These are phyloP conservation scores for Sungouiozyma intestinalis DNA, from an alignment of 805 yeast species.

Conservation along the genomic window DNA sequence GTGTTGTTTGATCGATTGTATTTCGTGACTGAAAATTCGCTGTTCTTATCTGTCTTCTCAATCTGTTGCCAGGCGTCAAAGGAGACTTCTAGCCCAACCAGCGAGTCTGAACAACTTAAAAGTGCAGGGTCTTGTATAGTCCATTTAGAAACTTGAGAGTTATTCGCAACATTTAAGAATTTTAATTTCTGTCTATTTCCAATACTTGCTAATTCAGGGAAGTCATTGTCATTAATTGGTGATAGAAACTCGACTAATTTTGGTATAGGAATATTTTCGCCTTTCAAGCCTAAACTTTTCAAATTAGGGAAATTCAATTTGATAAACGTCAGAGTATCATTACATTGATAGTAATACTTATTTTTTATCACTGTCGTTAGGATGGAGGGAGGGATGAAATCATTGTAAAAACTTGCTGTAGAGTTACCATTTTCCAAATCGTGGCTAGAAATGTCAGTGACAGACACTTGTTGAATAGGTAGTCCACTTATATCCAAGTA, in stretches of 20 bases:
- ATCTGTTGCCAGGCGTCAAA: constrained; percentile 35
- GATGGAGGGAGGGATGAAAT: constrained; percentile 6
- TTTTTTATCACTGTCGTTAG: constrained; percentile 9
- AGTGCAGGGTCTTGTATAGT: constrained; percentile 40
- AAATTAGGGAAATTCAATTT: constrained; percentile 32
- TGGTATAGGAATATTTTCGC: constrained; percentile 27
- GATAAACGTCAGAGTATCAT: constrained; percentile 29
- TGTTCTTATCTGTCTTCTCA: constrained; percentile 20
- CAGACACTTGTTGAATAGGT: constrained; percentile 35
- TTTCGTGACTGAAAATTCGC: constrained; percentile 16
- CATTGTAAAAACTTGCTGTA: constrained; percentile 8
- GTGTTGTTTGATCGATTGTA: constrained; percentile 11
- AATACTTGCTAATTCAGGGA: constrained; percentile 4
- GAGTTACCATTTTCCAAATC: background rate
- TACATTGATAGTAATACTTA: constrained; percentile 22
- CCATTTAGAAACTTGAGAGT: constrained; percentile 50
- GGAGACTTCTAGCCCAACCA: constrained; percentile 58
- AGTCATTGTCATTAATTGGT: constrained; percentile 14
- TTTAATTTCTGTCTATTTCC: constrained; percentile 30
- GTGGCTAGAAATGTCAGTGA: background rate
- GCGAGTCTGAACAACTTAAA: constrained; percentile 36
- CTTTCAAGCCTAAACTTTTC: constrained; percentile 30
- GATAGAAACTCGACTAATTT: constrained; percentile 28
- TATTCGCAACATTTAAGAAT: constrained; percentile 58
- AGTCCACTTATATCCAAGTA: constrained; percentile 57